Conservation (phyloP, 768 basidiomycete genomes). For the Austroboletus festivus region DNA sequence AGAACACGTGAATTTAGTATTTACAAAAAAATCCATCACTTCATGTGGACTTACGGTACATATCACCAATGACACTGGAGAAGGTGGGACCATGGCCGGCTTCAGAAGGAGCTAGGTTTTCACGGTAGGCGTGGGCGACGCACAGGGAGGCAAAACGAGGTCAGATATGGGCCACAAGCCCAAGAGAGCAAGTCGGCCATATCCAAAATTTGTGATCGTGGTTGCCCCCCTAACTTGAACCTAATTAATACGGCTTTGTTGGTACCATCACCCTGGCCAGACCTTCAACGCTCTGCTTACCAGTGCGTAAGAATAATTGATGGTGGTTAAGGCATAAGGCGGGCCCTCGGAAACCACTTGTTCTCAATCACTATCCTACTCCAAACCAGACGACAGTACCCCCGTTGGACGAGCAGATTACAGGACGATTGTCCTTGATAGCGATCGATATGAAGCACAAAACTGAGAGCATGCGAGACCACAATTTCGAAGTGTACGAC, state of each 20-base stretch:
- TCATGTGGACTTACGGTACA: slow-evolving; percentile 23
- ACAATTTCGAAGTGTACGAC: no score
- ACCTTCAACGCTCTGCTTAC: slow-evolving; percentile 20
- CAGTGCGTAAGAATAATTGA: no score
- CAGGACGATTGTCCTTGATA: slow-evolving; percentile 20
- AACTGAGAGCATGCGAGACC: slow-evolving; percentile 22
- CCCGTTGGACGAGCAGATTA: slow-evolving; percentile 7
- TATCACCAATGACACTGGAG: slow-evolving; percentile 15
- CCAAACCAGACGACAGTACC: slow-evolving; percentile 22
- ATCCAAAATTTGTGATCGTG: slow-evolving; percentile 26
- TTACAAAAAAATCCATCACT: slow-evolving; percentile 24
- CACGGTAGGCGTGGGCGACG: slow-evolving; percentile 17
- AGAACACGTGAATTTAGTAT: slow-evolving; percentile 31
- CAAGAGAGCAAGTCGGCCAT: slow-evolving; percentile 20
- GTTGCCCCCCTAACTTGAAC: slow-evolving; percentile 9
- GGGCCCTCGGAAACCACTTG: slow-evolving; percentile 25
- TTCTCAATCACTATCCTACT: slow-evolving; percentile 27
- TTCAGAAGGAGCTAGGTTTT: slow-evolving; percentile 14
- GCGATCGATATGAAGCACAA: slow-evolving; percentile 25
- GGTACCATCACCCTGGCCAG: slow-evolving; percentile 11
- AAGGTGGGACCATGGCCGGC: slow-evolving; percentile 10
- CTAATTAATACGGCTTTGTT: slow-evolving; percentile 3
- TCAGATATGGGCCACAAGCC: slow-evolving; percentile 18
- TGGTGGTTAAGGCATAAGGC: slow-evolving; percentile 28
- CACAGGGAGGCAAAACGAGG: slow-evolving; percentile 17